Base-by-base conservation (phyloP, 331 rosid species). In the Malus hybrid region DNA sequence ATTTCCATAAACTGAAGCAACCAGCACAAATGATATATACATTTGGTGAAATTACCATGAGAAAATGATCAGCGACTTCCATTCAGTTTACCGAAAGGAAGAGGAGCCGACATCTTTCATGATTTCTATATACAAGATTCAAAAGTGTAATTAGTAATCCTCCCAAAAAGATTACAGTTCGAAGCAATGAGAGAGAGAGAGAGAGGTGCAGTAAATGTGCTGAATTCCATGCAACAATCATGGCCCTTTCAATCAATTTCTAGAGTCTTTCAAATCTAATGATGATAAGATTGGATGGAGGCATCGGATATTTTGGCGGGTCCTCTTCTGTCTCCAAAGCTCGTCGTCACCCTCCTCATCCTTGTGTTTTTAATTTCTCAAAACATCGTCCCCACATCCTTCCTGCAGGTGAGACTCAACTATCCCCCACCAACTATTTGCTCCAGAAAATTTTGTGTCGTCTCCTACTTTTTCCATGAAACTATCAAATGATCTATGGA, bases 211-310 rank as follows among this genome's bases (percentile, higher is more conserved):
- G 73, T 53, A 29, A n/a, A 42, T 75, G 76, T 81, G 77, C 89
- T 80, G 89, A 88, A 90, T 91, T 91, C 97, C 87, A 87, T 87
- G 88, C 81, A 81, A 79, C 84, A 87, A 91, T 91, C 60, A 91
- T 91, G 68, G 56, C 87, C 60, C 69, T 75, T 70, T 78, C 55
- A 58, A 77, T 84, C 86, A 75, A 87, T 82, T 86, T 75, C 77
- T 74, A 64, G 69, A 86, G 87, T 77, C 87, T 85, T 86, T 87
- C 80, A 83, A 87, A 82, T 84, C 73, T 87, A 75, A 88, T 88
- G 86, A 88, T 88, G 85, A 61, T 83, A 39, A 69, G 90, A 85
- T 84, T 84, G 85, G 57, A 76, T 56, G 29, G 29, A 62, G 78
- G 82, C 88, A 88, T 81, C 79, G 78, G 77, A 85, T 86, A 86